phyloP scores from a whole-genome alignment of 345 rosid genomes.

The Aurinia saxatilis region DNA sequence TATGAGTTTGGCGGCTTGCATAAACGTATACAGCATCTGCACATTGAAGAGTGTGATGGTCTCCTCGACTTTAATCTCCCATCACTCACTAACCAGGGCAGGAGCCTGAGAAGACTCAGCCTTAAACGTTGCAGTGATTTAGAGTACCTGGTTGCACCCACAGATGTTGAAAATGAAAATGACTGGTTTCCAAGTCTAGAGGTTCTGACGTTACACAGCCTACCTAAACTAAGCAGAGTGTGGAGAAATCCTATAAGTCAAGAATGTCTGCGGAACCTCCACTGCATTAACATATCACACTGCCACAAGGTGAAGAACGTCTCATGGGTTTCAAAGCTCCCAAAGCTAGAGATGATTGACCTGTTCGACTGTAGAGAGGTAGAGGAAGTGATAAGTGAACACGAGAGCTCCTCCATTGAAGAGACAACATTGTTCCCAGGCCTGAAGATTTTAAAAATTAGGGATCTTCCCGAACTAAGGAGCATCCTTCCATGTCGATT shows the following conservation, averaged over 20 bases:
- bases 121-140: conserved; percentile 39
- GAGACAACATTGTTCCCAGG: conserved; percentile 27
- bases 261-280: conserved; percentile 34
- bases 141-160: conserved; percentile 29
- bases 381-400: conserved; percentile 30
- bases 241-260: conserved; percentile 30
- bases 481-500: conserved; percentile 29
- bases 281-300: conserved; percentile 37
- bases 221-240: conserved; percentile 30
- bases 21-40: conserved; percentile 34
- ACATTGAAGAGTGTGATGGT: conserved; percentile 35
- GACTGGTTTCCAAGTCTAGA: conserved; percentile 45
- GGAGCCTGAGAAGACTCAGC: conserved; percentile 42
- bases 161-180: conserved; percentile 24
- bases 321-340: conserved; percentile 37
- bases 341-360: conserved; percentile 38
- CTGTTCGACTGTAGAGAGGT: conserved; percentile 39
- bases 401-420: conserved; percentile 1
- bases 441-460: conserved; percentile 35
- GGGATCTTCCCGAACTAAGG: conserved; percentile 35
- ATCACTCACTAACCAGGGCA: no score
- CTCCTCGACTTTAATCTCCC: conserved; percentile 23
- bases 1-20: conserved; percentile 15
- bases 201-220: conserved; percentile 43
- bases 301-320: conserved; percentile 41